Base-by-base conservation (phyloP, 805 yeast genomes). In the Metschnikowia continentalis region DNA sequence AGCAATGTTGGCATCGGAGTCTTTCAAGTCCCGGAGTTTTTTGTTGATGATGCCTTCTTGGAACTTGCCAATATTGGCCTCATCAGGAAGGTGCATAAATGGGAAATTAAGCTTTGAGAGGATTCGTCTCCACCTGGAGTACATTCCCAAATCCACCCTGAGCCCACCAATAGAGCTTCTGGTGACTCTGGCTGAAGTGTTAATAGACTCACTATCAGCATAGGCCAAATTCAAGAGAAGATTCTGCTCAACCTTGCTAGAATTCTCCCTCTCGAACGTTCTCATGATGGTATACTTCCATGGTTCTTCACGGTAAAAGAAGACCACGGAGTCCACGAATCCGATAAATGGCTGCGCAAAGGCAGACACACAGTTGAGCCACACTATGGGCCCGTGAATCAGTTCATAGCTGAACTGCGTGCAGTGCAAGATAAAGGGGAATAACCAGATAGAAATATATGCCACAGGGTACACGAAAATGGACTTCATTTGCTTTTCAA, bases 401-500 rank as follows among this genome's bases (percentile, higher is more conserved):
- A 75, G 63, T 50, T 79, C 82, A 57, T 76, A 70, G 36, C 73
- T 70, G 57, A 77, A 71, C 60, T 79, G 82, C 8, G 88, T 74
- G 50, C 82, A 74, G 59, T 86, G 87, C 35, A 81, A 73, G 5
- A 84, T 77, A 53, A 88, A 79, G 1, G 97, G 97, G 56, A 87
- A 84, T 19, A 85, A 62, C 97, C 97, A 90, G 43, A 90, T 67
- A 26, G 86, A 74, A 51, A 89, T 75, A 66, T 89, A 90, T 2
- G 96, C 86, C 39, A 86, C 70, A 3, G 97, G 97, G 63, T 90
- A 90, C 42, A 90, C 75, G 66, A 90, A 89, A 44, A 90, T 84
- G 32, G 85, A 76, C 60, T 83, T 83, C 78, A 88, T 82, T 68
- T 90, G 96, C 50, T 83, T 82, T 63, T 85, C 82, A 46, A 90